Percentiles rank a stretch among this genome's conserved stretches.
These are phyloP conservation scores for Trypethelium eluteriae DNA, from an alignment of 495 filamentous ascomycete species.

Conservation along the genomic window DNA sequence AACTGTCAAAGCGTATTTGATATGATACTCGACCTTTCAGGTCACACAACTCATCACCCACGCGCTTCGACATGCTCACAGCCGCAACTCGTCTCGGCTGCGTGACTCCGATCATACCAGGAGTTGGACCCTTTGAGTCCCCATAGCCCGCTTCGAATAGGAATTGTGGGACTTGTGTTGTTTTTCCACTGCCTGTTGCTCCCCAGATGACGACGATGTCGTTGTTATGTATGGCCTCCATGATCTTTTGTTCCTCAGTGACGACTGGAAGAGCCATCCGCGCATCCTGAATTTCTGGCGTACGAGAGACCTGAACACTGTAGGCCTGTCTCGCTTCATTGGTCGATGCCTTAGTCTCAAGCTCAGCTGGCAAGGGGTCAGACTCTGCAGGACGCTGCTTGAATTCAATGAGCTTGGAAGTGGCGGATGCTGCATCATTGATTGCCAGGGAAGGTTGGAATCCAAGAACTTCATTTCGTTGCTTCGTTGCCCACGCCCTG, in stretches of 20 bases:
- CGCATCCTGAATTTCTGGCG: slow-evolving; percentile 63
- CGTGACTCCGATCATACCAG: slow-evolving; percentile 90
- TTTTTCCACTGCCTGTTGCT: slow-evolving; percentile 93
- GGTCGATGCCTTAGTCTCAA: slow-evolving; percentile 49
- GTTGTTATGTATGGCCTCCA: slow-evolving; percentile 93
- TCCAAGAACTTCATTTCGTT: slow-evolving; percentile 67
- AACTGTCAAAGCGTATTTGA: slow-evolving; percentile 91
- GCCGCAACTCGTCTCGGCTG: slow-evolving; percentile 90
- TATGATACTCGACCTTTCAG: slow-evolving; percentile 66
- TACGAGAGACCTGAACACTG: slow-evolving; percentile 63
- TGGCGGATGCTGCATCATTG: slow-evolving; percentile 23
- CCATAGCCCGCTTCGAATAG: slow-evolving; percentile 91
- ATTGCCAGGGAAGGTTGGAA: slow-evolving; percentile 45
- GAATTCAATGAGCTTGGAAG: slow-evolving; percentile 43
- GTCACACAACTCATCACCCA: slow-evolving; percentile 67
- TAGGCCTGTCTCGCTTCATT: slow-evolving; percentile 64
- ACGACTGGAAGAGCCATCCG: slow-evolving; percentile 82
- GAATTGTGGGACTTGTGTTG: slow-evolving; percentile 94
- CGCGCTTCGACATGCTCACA: slow-evolving; percentile 90
- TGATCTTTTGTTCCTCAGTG: slow-evolving; percentile 92
- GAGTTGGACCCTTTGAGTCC: slow-evolving; percentile 61
- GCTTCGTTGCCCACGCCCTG: slow-evolving; percentile 84
- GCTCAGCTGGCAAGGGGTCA: slow-evolving; percentile 69
- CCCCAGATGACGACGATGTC: slow-evolving; percentile 86
- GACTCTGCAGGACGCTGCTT: slow-evolving; percentile 54